Evolutionary conservation across 768 basidiomycete species (phyloP).

Genomic region (Russula brevipes): DNA sequence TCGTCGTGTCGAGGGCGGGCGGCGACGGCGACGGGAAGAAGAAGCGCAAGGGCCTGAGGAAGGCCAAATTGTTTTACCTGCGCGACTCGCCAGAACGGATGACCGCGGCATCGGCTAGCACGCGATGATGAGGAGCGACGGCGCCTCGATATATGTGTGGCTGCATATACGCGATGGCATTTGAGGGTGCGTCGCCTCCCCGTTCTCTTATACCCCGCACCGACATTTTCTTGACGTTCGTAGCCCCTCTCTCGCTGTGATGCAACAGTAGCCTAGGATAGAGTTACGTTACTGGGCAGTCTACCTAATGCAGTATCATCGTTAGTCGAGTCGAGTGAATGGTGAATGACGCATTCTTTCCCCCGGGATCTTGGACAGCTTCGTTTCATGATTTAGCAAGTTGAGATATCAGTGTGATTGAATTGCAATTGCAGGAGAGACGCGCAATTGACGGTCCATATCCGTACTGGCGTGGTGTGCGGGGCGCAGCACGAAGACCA

Average conservation of each 20-base stretch:
- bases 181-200: neutral
- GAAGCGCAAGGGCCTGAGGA: constrained; percentile 49
- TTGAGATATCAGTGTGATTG: too few species aligned
- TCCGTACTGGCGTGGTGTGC: neutral
- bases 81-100: constrained; percentile 82
- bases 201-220: neutral
- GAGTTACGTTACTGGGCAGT: neutral
- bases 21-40: neutral
- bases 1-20: constrained; percentile 44
- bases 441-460: too few species aligned
- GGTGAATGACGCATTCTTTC: too few species aligned
- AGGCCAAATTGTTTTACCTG: constrained; percentile 80
- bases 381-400: too few species aligned
- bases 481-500: neutral
- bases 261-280: neutral
- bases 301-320: neutral
- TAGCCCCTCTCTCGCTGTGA: neutral
- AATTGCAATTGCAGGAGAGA: too few species aligned
- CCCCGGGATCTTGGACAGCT: too few species aligned
- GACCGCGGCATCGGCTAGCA: constrained; percentile 60
- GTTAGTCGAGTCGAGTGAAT: neutral
- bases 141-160: neutral
- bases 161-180: neutral
- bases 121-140: constrained; percentile 28
- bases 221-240: neutral